A percentile compares a stretch with the other conserved stretches of the same genome.
Evolutionary conservation across 1,139 yeast species (phyloP).

Genomic region (Schizosaccharomyces versatilis): DNA sequence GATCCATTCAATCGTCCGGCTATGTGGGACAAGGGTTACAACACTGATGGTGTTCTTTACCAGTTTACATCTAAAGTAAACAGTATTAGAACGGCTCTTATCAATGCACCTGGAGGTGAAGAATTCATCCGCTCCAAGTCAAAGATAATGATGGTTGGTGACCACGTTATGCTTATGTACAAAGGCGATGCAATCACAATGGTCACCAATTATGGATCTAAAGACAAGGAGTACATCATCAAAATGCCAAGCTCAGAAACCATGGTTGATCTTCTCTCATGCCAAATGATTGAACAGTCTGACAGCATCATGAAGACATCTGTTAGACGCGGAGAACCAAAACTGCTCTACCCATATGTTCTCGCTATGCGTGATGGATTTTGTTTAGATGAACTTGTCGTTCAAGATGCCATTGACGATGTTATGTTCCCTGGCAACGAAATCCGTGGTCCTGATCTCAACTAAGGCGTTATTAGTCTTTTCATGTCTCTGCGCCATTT

Average conservation of each 20-base stretch:
- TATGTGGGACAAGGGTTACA: constrained; percentile 9
- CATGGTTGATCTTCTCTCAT: not conserved
- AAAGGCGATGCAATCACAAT: not conserved
- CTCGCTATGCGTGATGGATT: constrained; percentile 1
- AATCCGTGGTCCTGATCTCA: not conserved
- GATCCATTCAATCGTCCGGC: constrained; percentile 12
- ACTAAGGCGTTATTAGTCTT: not conserved
- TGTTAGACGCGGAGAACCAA: not conserved
- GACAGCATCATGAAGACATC: not conserved
- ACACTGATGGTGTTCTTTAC: constrained; percentile 8
- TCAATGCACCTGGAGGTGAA: not conserved
- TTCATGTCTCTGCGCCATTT: too few species aligned
- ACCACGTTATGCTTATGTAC: not conserved
- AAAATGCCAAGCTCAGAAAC: constrained; percentile 1
- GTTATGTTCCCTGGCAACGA: not conserved
- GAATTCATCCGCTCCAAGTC: not conserved
- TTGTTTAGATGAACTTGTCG: not conserved
- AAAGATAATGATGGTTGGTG: not conserved
- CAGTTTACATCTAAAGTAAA: not conserved
- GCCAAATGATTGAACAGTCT: not conserved
- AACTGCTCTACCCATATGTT: not conserved
- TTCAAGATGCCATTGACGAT: not conserved
- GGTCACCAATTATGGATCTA: constrained; percentile 1
- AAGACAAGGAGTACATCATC: not conserved
- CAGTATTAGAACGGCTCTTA: not conserved